phyloP scores from a whole-genome alignment of 371 early-diverging fungal genomes.

The Actinomortierella ambigua region DNA sequence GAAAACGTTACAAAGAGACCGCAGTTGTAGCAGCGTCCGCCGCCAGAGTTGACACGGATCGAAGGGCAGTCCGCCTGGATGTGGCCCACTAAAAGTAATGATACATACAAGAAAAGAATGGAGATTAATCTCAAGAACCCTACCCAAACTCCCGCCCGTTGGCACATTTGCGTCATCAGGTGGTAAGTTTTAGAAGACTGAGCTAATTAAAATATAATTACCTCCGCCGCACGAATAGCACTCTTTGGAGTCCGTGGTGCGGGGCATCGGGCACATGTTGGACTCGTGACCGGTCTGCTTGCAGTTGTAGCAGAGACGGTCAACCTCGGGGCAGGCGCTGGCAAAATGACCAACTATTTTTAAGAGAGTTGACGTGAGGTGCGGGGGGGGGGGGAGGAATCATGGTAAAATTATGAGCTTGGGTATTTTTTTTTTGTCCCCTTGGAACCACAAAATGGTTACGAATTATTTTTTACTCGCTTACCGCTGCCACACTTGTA shows the following conservation, averaged over 20 bases:
- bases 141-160: too few relatives aligned
- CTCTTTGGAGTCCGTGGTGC: slow-evolving; percentile 58
- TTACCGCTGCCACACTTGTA: slow-evolving; percentile 66
- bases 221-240: slow-evolving; percentile 69
- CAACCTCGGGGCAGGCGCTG: slow-evolving; percentile 53
- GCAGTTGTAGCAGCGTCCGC: slow-evolving; percentile 60
- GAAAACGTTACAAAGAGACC: slow-evolving; percentile 54
- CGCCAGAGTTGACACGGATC: slow-evolving; percentile 26
- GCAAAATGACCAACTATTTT: slow-evolving; percentile 58
- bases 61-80: slow-evolving; percentile 62
- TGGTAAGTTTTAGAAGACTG: too few relatives aligned
- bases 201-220: too few relatives aligned
- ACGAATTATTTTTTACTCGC: neutral
- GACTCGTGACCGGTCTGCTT: slow-evolving; percentile 67
- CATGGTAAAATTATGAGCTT: slow-evolving; percentile 3
- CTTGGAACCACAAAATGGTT: neutral
- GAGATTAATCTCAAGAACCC: neutral
- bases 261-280: slow-evolving; percentile 57
- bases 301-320: slow-evolving; percentile 64
- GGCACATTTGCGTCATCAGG: too few relatives aligned
- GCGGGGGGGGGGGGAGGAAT: neutral
- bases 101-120: neutral
- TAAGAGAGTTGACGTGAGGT: neutral
- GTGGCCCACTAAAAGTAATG: slow-evolving; percentile 57
- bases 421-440: neutral